A percentile compares a stretch with the other conserved stretches of the same genome.
phyloP scores from a whole-genome alignment of 2,329 filamentous ascomycete genomes.

The Aspergillus sp. region DNA sequence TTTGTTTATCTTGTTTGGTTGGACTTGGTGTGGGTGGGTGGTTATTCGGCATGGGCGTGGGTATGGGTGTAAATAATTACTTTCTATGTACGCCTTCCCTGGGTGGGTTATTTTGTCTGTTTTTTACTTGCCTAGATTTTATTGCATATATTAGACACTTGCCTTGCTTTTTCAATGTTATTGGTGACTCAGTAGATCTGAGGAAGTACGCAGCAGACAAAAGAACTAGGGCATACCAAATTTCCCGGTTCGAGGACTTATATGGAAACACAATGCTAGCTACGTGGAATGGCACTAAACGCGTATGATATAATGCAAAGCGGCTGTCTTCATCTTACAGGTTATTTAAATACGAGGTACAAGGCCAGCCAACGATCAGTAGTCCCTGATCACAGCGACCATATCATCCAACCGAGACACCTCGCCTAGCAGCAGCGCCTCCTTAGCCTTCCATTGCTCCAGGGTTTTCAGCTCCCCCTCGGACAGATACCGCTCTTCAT shows the following conservation, averaged over 20 bases:
- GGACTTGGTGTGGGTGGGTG: not conserved
- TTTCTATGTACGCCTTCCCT: not conserved
- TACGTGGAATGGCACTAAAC: not conserved
- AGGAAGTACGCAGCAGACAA: too few species aligned
- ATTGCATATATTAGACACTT: not conserved
- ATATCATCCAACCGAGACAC: conserved; percentile 75
- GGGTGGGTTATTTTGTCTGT: not conserved
- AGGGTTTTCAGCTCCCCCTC: conserved; percentile 63
- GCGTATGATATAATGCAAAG: not conserved
- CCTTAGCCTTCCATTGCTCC: conserved; percentile 53
- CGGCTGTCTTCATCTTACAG: too few species aligned
- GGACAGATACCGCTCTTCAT: conserved; percentile 71
- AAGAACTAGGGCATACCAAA: too few species aligned
- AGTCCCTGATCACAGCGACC: conserved; percentile 75
- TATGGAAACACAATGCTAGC: not conserved
- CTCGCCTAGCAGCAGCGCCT: conserved; percentile 68
- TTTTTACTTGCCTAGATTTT: not conserved
- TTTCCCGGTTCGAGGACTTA: too few species aligned
- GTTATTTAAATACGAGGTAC: not conserved
- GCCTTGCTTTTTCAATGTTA: too few species aligned
- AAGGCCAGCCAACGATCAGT: conserved; percentile 35
- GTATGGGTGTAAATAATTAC: not conserved
- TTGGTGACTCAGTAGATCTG: too few species aligned
- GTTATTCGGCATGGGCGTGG: not conserved
- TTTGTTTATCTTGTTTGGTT: not conserved